These are phyloP conservation scores for Trametes hirsuta DNA, from an alignment of 1,284 basidiomycete genomes.

Conservation along the genomic window DNA sequence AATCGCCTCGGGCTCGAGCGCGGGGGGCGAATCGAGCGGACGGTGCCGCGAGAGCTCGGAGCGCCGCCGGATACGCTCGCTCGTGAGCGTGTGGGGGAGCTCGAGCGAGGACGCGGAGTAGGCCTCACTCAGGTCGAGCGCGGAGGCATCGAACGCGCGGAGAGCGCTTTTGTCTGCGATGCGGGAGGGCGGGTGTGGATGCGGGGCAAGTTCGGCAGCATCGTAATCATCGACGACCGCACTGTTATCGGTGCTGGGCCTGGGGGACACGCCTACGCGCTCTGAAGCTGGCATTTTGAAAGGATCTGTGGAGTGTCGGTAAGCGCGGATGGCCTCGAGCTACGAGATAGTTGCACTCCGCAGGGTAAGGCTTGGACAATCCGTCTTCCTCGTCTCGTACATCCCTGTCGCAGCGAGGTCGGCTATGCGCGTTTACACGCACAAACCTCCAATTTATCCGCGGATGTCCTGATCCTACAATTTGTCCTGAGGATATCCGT, in stretches of 20 bases:
- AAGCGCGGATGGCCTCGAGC: neutral
- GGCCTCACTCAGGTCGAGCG: conserved; percentile 23
- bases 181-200: neutral
- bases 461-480: too few relatives aligned
- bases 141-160: conserved; percentile 13
- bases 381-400: too few relatives aligned
- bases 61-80: conserved; percentile 28
- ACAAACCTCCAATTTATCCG: too few relatives aligned
- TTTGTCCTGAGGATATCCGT: too few relatives aligned
- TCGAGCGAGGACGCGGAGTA: conserved; percentile 19
- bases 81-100: conserved; percentile 21
- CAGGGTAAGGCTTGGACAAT: too few relatives aligned
- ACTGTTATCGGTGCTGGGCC: conserved; percentile 1
- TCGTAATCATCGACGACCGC: conserved; percentile 8
- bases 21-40: conserved; percentile 19
- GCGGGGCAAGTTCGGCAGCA: neutral
- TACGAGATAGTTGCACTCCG: too few relatives aligned
- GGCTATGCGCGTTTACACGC: too few relatives aligned
- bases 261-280: neutral
- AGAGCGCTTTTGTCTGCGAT: neutral
- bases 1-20: conserved; percentile 20
- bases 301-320: neutral
- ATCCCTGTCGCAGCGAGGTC: too few relatives aligned
- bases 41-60: conserved; percentile 27
- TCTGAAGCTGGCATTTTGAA: neutral